Evolutionary conservation across 2,329 filamentous ascomycete genomes (phyloP), one percentile per base, ranked within the genome.

Genomic region (Leptographium galeiforme): DNA sequence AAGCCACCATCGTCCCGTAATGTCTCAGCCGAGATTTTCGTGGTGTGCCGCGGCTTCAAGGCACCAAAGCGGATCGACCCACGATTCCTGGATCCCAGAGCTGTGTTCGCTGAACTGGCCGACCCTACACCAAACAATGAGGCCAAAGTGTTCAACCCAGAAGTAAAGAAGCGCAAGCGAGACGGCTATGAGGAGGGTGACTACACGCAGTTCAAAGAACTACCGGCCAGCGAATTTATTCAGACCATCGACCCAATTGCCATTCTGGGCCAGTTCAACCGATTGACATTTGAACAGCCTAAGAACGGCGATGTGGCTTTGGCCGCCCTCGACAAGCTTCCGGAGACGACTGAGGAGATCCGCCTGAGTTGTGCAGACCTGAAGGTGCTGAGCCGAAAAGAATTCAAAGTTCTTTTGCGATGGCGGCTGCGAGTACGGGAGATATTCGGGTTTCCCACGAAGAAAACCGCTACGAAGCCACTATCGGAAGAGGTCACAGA

Each of bases 101-200:
- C 86, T 54, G 93, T 97, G 34, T 98, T 98, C 63, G 90, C 90
- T 36, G 93, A 98, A 67, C 73, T 96, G n/a, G 74, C 85, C 36
- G 87, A 86, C 54, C 81, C 87, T 2, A 85, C 84, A 0, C 89
- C 89, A 1, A 98, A 97, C 68, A 94, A 97, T 61, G 93, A 98
- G 67, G 93, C 93, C 41, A 95, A 95, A 67, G 93, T 98, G 2
- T 98, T 91, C 75, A 96, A 98, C 60, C 93, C 93, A 0, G 93
- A 98, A 66, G 76, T 88, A 64, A 98, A 97, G 77, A 98, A 96
- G 80, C 77, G 93, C 55, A 97, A 96, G 79, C 78, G 93, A 74
- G 91, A 95, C 46, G 93, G 93, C 75, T 98, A 98, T 60, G 91
- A 97, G 60, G 93, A 98, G 68, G 91, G 89, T 39, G 89, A 98